Percentiles rank a stretch among this genome's conserved stretches.
phyloP scores from a whole-genome alignment of 1,284 basidiomycete genomes.

The Kalmanozyma brasiliensis region DNA sequence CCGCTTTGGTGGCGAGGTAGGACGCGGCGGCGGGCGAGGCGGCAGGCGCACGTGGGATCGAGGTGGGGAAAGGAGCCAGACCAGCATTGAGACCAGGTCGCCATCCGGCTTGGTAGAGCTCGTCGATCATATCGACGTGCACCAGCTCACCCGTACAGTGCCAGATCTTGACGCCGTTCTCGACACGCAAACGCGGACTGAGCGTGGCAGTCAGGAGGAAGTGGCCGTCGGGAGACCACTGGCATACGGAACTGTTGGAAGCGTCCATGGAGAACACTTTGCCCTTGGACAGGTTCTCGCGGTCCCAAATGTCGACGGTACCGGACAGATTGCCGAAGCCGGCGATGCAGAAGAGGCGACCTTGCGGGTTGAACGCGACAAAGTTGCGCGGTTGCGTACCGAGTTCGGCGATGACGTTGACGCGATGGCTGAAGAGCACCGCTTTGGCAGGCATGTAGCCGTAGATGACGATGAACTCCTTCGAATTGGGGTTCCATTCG shows the following conservation, averaged over 20 bases:
- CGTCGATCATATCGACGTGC: conserved; percentile 80
- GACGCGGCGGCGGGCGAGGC: conserved; percentile 74
- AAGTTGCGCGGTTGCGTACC: conserved; percentile 89
- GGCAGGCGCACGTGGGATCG: conserved; percentile 79
- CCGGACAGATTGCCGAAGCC: conserved; percentile 97
- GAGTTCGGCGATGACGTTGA: conserved; percentile 88
- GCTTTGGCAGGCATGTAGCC: conserved; percentile 97
- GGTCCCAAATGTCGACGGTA: conserved; percentile 90
- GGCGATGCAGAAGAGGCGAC: conserved; percentile 84
- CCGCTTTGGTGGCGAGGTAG: conserved; percentile 61
- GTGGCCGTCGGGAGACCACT: conserved; percentile 94
- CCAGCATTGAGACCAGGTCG: conserved; percentile 77
- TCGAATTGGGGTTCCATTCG: conserved; percentile 89
- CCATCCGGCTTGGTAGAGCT: conserved; percentile 90
- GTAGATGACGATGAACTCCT: conserved; percentile 95
- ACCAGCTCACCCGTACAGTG: conserved; percentile 88
- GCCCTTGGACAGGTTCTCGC: conserved; percentile 76
- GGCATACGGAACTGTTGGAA: conserved; percentile 90
- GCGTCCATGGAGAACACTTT: conserved; percentile 90
- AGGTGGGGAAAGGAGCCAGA: conserved; percentile 78
- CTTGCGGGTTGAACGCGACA: conserved; percentile 93
- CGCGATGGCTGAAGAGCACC: conserved; percentile 89
- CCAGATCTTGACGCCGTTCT: conserved; percentile 96
- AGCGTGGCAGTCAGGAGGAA: conserved; percentile 93
- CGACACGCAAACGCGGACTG: conserved; percentile 90